Base-by-base conservation (phyloP, 2,329 filamentous ascomycete species). In the Gnomoniopsis sp. region DNA sequence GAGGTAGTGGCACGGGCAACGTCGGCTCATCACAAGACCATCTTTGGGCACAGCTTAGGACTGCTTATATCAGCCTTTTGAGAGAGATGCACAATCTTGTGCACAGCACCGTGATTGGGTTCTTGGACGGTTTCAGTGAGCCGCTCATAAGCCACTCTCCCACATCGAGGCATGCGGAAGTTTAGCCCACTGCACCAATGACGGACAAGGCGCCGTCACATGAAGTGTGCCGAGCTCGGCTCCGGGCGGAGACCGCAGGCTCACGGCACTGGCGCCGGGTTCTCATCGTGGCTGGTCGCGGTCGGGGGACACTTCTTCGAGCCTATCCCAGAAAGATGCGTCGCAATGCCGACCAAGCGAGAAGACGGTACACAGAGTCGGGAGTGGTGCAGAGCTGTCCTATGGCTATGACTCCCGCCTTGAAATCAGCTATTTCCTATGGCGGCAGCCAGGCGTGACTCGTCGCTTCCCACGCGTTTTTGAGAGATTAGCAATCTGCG, bases 61-160 rank as follows among this genome's bases (percentile, higher is more conserved):
- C 26, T 30, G n/a, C 26, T 30, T 30, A 8, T 30, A 30, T 30
- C 26, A 30, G 8, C 8, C 26, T 30, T n/a, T 30, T 8, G 26
- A 30, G 26, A 30, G 8, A 30, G 26, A 30, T 30, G 26, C 26
- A 30, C 8, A 30, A 4, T 30, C 8, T 8, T 30, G 26, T 30
- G 4, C 26, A 30, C 4, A 30, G 8, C 26, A 8, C 26, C 26
- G 26, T 30, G 26, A 30, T 41, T 41, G 36, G 36, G 12, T 15
- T 41, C 12, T 15, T 7, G 17, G 22, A 44, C 36, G 46, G 57
- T 53, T 59, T 50, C 23, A 59, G 57, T 55, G 57, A 55, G 57
- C 57, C 51, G 47, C 46, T 58, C 34, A 46, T 49, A 43, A 43
- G 17, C 41, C 17, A 23, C 53, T 49, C 21, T 17, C 36, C 4